These are phyloP conservation scores for Hapsidospora chrysogenum DNA, from an alignment of 495 filamentous ascomycete species.

Conservation along the genomic window DNA sequence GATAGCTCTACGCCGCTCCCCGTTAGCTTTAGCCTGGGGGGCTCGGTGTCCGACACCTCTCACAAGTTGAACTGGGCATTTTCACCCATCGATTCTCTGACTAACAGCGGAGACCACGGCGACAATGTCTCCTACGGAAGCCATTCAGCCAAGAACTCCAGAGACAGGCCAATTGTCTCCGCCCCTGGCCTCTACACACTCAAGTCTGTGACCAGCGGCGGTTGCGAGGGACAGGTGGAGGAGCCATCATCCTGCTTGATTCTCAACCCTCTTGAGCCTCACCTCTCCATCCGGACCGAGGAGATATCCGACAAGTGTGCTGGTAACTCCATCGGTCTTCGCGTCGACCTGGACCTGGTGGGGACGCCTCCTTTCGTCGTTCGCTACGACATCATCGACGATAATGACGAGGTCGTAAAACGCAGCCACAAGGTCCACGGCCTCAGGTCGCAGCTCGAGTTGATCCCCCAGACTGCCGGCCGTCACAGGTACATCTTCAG, in stretches of 20 bases:
- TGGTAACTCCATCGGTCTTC: constrained; percentile 75
- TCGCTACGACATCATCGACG: constrained; percentile 49
- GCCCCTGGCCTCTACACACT: constrained; percentile 76
- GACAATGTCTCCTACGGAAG: constrained; percentile 32
- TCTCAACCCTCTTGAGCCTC: constrained; percentile 78
- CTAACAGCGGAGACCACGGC: constrained; percentile 44
- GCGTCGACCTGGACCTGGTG: constrained; percentile 71
- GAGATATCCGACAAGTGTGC: constrained; percentile 89
- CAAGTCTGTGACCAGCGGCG: constrained; percentile 56
- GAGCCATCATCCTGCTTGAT: constrained; percentile 85
- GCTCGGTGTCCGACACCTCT: constrained; percentile 33
- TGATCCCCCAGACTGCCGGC: constrained; percentile 69
- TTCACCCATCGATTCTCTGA: constrained; percentile 47
- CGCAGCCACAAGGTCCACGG: constrained; percentile 39
- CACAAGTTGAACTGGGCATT: constrained; percentile 52
- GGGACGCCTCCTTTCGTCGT: constrained; percentile 82
- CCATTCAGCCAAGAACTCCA: constrained; percentile 31
- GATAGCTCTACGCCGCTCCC: constrained; percentile 55
- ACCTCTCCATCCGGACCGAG: constrained; percentile 50
- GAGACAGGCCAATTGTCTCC: constrained; percentile 39
- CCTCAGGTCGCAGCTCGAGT: constrained; percentile 60
- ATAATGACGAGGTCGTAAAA: constrained; percentile 24
- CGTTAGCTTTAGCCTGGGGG: constrained; percentile 47
- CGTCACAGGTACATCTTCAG: constrained; percentile 75
- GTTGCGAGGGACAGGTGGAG: constrained; percentile 72